Percentiles rank a stretch among this genome's conserved stretches.
Evolutionary conservation across 1,139 yeast species (phyloP).

Genomic region (Pichia sp.): DNA sequence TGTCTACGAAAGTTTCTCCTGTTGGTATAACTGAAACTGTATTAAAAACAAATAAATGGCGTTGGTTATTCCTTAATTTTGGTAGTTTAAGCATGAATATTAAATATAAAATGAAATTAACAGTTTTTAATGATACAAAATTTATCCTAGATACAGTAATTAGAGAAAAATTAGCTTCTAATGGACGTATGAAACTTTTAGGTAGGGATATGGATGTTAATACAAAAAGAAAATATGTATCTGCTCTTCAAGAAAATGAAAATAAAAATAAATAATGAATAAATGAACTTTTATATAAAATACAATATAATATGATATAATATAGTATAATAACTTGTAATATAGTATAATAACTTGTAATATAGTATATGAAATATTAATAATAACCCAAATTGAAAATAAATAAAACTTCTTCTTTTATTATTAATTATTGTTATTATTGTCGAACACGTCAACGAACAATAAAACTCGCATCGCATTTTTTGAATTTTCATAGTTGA

Average conservation of each 20-base stretch:
- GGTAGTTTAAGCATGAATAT: conserved; percentile 23
- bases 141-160: conserved; percentile 23
- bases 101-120: conserved; percentile 27
- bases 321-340: too few relatives aligned
- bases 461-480: too few relatives aligned
- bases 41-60: conserved; percentile 18
- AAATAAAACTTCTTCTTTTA: too few relatives aligned
- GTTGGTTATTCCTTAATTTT: conserved; percentile 18
- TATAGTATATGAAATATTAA: too few relatives aligned
- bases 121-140: conserved; percentile 1
- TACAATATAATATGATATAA: too few relatives aligned
- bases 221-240: conserved; percentile 32
- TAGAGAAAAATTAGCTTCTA: conserved; percentile 33
- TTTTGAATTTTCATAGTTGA: too few relatives aligned
- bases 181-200: conserved; percentile 35
- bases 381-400: too few relatives aligned
- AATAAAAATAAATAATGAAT: neutral
- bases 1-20: conserved; percentile 32
- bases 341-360: too few relatives aligned
- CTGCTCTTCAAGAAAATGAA: conserved; percentile 5
- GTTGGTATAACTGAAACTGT: conserved; percentile 22
- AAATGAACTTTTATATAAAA: neutral
- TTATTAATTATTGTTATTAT: too few relatives aligned
- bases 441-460: too few relatives aligned
- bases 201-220: conserved; percentile 29